phyloP scores from a whole-genome alignment of 2,329 filamentous ascomycete species.

The Verticillium longisporum region DNA sequence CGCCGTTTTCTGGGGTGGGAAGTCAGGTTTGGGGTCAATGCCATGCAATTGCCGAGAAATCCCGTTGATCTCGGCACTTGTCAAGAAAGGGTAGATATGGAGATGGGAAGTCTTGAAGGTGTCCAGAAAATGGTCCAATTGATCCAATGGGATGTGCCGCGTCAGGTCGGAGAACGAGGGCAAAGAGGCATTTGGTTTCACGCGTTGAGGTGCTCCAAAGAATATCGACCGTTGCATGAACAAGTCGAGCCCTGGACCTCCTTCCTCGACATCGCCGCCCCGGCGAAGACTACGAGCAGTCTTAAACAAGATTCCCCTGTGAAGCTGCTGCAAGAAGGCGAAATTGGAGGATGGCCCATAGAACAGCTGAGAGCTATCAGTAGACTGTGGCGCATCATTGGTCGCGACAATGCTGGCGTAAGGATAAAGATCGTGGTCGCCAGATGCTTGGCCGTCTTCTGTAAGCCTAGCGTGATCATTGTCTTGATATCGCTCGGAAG shows the following conservation, averaged over 20 bases:
- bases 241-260: constrained; percentile 17
- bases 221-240: constrained; percentile 22
- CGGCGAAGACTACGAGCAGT: constrained; percentile 6
- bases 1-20: constrained; percentile 15
- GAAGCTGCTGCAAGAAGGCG: constrained; percentile 21
- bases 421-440: constrained; percentile 3
- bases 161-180: constrained; percentile 2
- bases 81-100: constrained; percentile 14
- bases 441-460: constrained; percentile 26
- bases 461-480: background rate
- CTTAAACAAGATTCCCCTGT: constrained; percentile 16
- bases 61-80: constrained; percentile 13
- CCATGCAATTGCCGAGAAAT: constrained; percentile 14
- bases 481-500: no score
- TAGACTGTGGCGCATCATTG: constrained; percentile 12
- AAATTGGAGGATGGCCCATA: constrained; percentile 21
- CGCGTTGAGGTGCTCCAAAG: constrained; percentile 19
- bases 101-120: constrained; percentile 12
- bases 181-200: background rate
- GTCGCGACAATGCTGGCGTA: constrained; percentile 15
- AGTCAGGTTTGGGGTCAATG: constrained; percentile 1
- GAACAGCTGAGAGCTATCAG: constrained; percentile 18
- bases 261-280: constrained; percentile 15
- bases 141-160: constrained; percentile 8
- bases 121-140: constrained; percentile 12